Conservation (phyloP, 2,329 filamentous ascomycete genomes). For the Cladophialophora psammophila region DNA sequence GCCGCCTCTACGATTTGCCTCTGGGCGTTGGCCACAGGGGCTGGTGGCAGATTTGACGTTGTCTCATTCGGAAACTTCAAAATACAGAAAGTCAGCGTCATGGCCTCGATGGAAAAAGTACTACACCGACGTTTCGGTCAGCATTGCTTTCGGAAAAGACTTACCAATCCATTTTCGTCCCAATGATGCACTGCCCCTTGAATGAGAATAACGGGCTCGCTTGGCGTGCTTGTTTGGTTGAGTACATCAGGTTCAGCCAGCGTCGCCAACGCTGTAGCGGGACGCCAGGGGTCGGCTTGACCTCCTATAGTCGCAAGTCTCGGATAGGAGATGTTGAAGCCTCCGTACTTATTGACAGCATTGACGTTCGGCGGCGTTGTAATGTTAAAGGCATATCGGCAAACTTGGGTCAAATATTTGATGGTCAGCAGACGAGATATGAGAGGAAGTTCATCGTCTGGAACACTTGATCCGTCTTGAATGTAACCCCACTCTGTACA, state of each 20-base stretch:
- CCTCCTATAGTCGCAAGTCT: conserved; percentile 81
- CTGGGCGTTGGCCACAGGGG: conserved; percentile 62
- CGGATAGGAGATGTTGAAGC: conserved; percentile 73
- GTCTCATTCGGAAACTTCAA: conserved; percentile 64
- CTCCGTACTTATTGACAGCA: conserved; percentile 78
- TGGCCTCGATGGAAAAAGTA: background rate
- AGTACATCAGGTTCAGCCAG: conserved; percentile 60
- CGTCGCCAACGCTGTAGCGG: conserved; percentile 74
- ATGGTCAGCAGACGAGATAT: conserved; percentile 74
- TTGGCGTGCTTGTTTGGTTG: conserved; percentile 59
- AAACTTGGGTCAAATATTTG: conserved; percentile 68
- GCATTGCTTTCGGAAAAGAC: background rate
- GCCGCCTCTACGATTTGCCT: conserved; percentile 67
- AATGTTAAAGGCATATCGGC: conserved; percentile 74
- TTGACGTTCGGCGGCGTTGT: conserved; percentile 67
- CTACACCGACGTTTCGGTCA: conserved; percentile 54
- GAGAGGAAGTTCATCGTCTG: conserved; percentile 68
- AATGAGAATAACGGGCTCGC: conserved; percentile 77
- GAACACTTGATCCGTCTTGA: conserved; percentile 74
- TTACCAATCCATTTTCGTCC: conserved; percentile 48
- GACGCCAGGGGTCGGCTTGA: conserved; percentile 80
- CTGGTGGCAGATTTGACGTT: conserved; percentile 63
- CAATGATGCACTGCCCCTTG: conserved; percentile 80
- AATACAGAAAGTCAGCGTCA: conserved; percentile 32
- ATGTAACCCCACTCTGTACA: conserved; percentile 77